Evolutionary conservation across 1,139 yeast genomes (phyloP), one percentile per base, ranked within the genome.

Genomic region (Geotrichum citri-aurantii): DNA sequence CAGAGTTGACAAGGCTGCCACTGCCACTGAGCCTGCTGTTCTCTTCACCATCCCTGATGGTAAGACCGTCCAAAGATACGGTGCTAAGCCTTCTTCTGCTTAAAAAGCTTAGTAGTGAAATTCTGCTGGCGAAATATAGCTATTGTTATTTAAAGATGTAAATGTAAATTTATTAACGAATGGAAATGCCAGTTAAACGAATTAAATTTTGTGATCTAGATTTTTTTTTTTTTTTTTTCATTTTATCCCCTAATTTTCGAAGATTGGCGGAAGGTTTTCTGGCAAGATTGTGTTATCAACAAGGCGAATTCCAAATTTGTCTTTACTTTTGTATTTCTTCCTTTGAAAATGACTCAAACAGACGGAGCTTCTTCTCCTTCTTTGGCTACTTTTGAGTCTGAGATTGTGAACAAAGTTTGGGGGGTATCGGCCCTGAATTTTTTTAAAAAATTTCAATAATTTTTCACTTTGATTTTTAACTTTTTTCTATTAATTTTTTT

Each of bases 1-100:
- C 82, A 84, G 95, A 73, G 80, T 92, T 62, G 98, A 93, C 73
- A 73, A 83, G 66, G 76, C 81, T 46, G 77, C 84, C 66, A 63
- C 60, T 50, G 65, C 64, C 29, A 65, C 69, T 46, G 59, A 63
- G 37, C 83, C 84, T 62, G 88, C 84, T 63, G 86, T 88, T 55
- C 87, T 93, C 79, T 93, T 88, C 77, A 88, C 97, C 65, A 91
- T 93, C 67, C 99, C 98, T 62, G 99, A 93, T 73, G 98, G 99
- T 73, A 93, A 92, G 78, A 77, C 89, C 60, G 93, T 87, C 55
- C 85, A 88, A 71, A 86, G 81, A 73, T 88, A 88, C 71, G 96
- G 96, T 70, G 85, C 90, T 57, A 86, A 85, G 79, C 62, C 59
- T 21, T 29, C 54, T 27, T 37, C 61, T 23, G 51, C 57, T 42